Base-by-base conservation (phyloP, 352 stramenopile genomes). In the Thraustotheca clavata region DNA sequence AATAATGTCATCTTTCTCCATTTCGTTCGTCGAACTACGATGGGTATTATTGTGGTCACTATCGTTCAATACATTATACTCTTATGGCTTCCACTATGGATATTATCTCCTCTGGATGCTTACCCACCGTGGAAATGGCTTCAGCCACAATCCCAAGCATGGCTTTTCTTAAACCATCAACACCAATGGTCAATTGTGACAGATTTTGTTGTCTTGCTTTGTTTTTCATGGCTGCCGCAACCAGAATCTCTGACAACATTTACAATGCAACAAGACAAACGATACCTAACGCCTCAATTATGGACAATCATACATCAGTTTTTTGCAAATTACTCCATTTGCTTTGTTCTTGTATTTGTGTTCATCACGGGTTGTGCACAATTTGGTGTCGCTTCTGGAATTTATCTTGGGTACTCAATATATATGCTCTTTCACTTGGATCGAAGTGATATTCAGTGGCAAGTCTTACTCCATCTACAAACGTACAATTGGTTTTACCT, bases 401-500 rank as follows among this genome's bases (percentile, higher is more conserved):
- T 81, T 12, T 94, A 94, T 40, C 76, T 92, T n/a, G 68, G 82
- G 18, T 71, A 69, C 14, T 74, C 83, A 0, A 67, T 92, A 4
- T 71, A 80, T 40, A 90, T 94, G 79, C 61, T 94, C 2, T 93
- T 88, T 68, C 75, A 79, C 29, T 69, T 93, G 20, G 83, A 94
- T 49, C 77, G 89, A 55, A 66, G 79, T 11, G 79, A 84, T 3
- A 48, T 76, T 24, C 79, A 81, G 16, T 69, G 67, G 2, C 85
- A 71, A 43, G 62, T 69, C 33, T 84, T 94, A 38, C 76, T 86
- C 24, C 76, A 82, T 32, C 66, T 94, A 14, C 77, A 83, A 9
- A 88, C 85, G 47, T 91, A 76, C 76, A 93, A 91, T 49, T 94
- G 86, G 86, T 71, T 69, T 0, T 84, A 94, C 40, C 74, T 94